These are phyloP conservation scores for Kodamaea anthophila DNA, from an alignment of 1,139 yeast genomes.

Conservation along the genomic window DNA sequence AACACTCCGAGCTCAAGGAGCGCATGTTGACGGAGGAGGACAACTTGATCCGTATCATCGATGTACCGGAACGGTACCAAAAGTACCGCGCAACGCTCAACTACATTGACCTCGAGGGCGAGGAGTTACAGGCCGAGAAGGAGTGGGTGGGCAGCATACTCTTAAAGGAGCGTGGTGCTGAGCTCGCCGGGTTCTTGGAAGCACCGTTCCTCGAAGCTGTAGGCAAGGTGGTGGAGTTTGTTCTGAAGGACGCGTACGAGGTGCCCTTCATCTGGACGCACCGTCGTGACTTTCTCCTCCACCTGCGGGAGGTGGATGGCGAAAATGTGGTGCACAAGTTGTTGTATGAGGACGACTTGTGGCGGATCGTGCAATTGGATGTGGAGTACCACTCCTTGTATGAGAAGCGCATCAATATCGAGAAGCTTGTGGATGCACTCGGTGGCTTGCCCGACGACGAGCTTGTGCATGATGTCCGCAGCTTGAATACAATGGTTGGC, in stretches of 20 bases:
- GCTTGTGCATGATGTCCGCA: constrained; percentile 47
- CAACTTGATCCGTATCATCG: constrained; percentile 78
- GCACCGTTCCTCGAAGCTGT: constrained; percentile 67
- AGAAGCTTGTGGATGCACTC: constrained; percentile 51
- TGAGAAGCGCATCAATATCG: constrained; percentile 65
- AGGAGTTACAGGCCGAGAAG: constrained; percentile 67
- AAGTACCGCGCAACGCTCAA: constrained; percentile 58
- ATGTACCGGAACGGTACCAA: constrained; percentile 91
- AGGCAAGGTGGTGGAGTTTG: constrained; percentile 68
- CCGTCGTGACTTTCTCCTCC: constrained; percentile 78
- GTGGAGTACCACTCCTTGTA: constrained; percentile 82
- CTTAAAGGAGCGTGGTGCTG: constrained; percentile 44
- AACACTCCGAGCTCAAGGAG: constrained; percentile 86
- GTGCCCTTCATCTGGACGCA: constrained; percentile 97
- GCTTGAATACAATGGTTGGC: constrained; percentile 67
- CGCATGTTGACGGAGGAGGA: constrained; percentile 91
- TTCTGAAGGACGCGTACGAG: constrained; percentile 74
- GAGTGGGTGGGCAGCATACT: constrained; percentile 67
- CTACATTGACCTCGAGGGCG: constrained; percentile 60
- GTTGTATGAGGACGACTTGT: constrained; percentile 76
- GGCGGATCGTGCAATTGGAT: constrained; percentile 86
- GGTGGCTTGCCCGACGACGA: constrained; percentile 45
- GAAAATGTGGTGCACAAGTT: constrained; percentile 46
- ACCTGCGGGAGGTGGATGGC: constrained; percentile 47
- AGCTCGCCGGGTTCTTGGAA: constrained; percentile 34